Conservation (phyloP, 2,329 filamentous ascomycete genomes). For the Epichloe sp. region DNA sequence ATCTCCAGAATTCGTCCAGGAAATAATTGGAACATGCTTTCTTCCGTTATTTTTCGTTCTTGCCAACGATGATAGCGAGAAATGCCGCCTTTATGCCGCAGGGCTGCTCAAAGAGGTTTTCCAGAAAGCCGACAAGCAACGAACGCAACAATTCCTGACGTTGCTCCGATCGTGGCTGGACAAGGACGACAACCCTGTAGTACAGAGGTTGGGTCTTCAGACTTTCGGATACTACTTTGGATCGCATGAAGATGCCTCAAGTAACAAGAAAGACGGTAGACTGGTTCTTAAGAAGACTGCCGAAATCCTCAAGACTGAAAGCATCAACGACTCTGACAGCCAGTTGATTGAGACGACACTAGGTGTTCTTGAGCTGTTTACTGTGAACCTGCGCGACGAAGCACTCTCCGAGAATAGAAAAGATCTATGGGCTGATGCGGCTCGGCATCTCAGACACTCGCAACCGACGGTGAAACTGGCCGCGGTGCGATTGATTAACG, state of each 20-base stretch:
- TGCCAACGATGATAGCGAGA: slow-evolving; percentile 75
- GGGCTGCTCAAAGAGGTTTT: slow-evolving; percentile 73
- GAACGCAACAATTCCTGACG: slow-evolving; percentile 54
- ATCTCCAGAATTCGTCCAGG: slow-evolving; percentile 67
- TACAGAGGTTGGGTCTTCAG: slow-evolving; percentile 64
- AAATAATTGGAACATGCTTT: slow-evolving; percentile 71
- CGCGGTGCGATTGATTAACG: slow-evolving; percentile 58
- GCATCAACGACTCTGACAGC: slow-evolving; percentile 43
- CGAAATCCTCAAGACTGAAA: slow-evolving; percentile 39
- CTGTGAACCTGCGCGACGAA: slow-evolving; percentile 49
- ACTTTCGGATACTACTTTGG: slow-evolving; percentile 77
- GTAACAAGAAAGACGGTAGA: slow-evolving; percentile 54
- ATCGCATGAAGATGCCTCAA: slow-evolving; percentile 41
- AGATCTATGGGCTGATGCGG: slow-evolving; percentile 58
- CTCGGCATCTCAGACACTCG: slow-evolving; percentile 56
- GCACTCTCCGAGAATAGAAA: slow-evolving; percentile 47
- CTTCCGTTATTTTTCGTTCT: slow-evolving; percentile 74
- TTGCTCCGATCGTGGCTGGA: slow-evolving; percentile 65
- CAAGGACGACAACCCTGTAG: slow-evolving; percentile 56
- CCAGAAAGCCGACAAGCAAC: slow-evolving; percentile 60
- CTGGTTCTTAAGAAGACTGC: slow-evolving; percentile 45
- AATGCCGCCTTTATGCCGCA: slow-evolving; percentile 72
- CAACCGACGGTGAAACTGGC: slow-evolving; percentile 65
- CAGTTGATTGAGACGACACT: slow-evolving; percentile 65
- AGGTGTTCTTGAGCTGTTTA: slow-evolving; percentile 53